These are phyloP conservation scores for Drechslerella stenobrocha DNA, from an alignment of 2,329 filamentous ascomycete species.

Conservation along the genomic window DNA sequence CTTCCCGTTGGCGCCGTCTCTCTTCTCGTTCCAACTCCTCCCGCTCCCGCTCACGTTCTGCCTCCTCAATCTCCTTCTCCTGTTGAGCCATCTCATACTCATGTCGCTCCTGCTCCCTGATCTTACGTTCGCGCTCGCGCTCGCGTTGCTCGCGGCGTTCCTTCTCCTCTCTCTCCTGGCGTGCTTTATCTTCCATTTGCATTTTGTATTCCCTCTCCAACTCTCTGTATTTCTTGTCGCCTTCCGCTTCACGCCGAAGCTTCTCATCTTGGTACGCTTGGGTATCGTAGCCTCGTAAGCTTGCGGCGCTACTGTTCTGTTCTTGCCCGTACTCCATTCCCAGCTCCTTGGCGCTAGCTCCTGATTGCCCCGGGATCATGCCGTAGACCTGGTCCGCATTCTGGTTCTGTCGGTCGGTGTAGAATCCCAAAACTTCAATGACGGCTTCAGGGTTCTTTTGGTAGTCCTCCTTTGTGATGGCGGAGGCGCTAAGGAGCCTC, in stretches of 20 bases:
- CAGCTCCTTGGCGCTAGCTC: constrained; percentile 58
- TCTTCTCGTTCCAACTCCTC: constrained; percentile 66
- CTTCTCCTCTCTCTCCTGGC: constrained; percentile 28
- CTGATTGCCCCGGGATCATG: constrained; percentile 67
- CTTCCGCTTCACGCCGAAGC: constrained; percentile 26
- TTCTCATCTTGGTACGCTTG: constrained; percentile 56
- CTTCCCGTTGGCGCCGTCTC: constrained; percentile 62
- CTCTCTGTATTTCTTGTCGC: constrained; percentile 34
- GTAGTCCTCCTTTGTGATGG: constrained; percentile 98
- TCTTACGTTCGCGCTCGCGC: constrained; percentile 55
- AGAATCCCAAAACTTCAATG: constrained; percentile 70
- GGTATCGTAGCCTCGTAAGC: constrained; percentile 23
- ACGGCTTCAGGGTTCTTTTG: constrained; percentile 88
- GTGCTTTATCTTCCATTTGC: constrained; percentile 50
- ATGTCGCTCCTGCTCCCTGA: constrained; percentile 29
- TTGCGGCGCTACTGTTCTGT: constrained; percentile 9
- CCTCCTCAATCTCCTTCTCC: constrained; percentile 53
- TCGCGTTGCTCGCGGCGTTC: constrained; percentile 53
- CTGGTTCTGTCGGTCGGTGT: constrained; percentile 69
- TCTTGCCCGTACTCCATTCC: constrained; percentile 34
- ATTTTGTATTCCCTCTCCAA: constrained; percentile 51
- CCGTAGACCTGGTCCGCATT: constrained; percentile 66
- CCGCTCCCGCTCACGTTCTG: constrained; percentile 59
- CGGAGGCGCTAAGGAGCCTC: constrained; percentile 90
- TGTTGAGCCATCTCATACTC: constrained; percentile 55